phyloP scores from a whole-genome alignment of 1,284 basidiomycete species.

The Fomes fomentarius region DNA sequence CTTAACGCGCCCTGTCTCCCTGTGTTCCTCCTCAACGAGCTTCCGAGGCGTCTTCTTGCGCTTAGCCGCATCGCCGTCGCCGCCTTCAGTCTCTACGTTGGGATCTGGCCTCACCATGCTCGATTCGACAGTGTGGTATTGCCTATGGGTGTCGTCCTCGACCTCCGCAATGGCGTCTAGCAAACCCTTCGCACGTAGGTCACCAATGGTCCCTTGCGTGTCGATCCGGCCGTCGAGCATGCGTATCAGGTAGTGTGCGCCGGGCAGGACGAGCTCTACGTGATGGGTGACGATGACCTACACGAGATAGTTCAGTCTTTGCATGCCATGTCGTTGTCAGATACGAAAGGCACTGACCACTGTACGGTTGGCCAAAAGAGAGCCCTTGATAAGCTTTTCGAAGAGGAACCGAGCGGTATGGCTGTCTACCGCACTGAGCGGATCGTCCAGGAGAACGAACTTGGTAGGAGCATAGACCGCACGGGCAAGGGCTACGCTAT shows the following conservation, averaged over 20 bases:
- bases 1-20: slow-evolving; percentile 77
- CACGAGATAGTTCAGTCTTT: too few species aligned
- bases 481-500: slow-evolving; percentile 68
- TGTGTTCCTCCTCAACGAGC: slow-evolving; percentile 69
- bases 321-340: too few species aligned
- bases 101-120: too few species aligned
- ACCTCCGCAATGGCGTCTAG: slow-evolving; percentile 63
- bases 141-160: slow-evolving; percentile 36
- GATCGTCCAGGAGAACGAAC: slow-evolving; percentile 73
- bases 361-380: slow-evolving; percentile 66
- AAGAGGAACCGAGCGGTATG: slow-evolving; percentile 74
- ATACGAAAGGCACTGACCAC: slow-evolving; percentile 50
- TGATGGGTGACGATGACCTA: slow-evolving; percentile 77
- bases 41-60: slow-evolving; percentile 61
- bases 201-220: slow-evolving; percentile 64
- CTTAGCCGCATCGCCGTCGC: slow-evolving; percentile 27
- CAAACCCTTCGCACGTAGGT: slow-evolving; percentile 58
- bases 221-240: slow-evolving; percentile 78
- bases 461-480: slow-evolving; percentile 69
- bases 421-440: slow-evolving; percentile 74
- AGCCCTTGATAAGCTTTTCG: slow-evolving; percentile 64
- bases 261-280: slow-evolving; percentile 73
- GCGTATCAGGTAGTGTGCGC: slow-evolving; percentile 67
- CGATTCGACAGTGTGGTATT: too few species aligned
- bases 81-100: too few species aligned